A percentile compares a stretch with the other conserved stretches of the same genome.
phyloP scores from a whole-genome alignment of 371 early-diverging fungal genomes.

The Mortierella sp. region DNA sequence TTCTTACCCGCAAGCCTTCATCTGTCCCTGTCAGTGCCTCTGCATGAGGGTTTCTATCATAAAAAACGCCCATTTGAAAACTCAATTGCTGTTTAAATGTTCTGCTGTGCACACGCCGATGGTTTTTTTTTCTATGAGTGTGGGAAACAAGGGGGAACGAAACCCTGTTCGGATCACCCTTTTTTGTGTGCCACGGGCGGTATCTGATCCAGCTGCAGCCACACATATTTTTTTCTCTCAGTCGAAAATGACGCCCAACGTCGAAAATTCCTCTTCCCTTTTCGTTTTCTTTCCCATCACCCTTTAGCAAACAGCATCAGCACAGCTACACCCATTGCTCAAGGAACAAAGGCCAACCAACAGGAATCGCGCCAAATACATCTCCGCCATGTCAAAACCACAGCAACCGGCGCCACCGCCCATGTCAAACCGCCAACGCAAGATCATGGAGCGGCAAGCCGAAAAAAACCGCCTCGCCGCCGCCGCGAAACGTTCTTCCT shows the following conservation, averaged over 20 bases:
- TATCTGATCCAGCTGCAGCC: no score
- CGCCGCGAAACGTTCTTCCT: slow-evolving; percentile 51
- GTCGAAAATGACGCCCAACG: no score
- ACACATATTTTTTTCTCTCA: no score
- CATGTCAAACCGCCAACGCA: slow-evolving; percentile 57
- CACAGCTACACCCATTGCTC: not conserved
- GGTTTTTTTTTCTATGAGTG: no score
- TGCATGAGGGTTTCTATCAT: not conserved
- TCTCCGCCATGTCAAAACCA: slow-evolving; percentile 23
- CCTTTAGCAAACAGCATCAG: no score
- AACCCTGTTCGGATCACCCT: no score
- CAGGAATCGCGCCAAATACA: not conserved
- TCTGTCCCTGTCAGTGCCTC: not conserved
- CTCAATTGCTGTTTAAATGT: not conserved
- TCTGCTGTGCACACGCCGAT: not conserved
- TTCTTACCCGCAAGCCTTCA: slow-evolving; percentile 42
- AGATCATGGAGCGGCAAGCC: slow-evolving; percentile 52
- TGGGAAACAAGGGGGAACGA: no score
- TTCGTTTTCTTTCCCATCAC: no score
- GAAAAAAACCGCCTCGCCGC: slow-evolving; percentile 45
- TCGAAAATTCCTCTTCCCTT: no score
- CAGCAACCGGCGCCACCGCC: slow-evolving; percentile 22
- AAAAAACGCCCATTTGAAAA: not conserved
- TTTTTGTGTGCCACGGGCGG: no score
- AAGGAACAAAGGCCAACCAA: not conserved